Evolutionary conservation across 2,329 filamentous ascomycete species (phyloP).

Genomic region (Graphium sp.): DNA sequence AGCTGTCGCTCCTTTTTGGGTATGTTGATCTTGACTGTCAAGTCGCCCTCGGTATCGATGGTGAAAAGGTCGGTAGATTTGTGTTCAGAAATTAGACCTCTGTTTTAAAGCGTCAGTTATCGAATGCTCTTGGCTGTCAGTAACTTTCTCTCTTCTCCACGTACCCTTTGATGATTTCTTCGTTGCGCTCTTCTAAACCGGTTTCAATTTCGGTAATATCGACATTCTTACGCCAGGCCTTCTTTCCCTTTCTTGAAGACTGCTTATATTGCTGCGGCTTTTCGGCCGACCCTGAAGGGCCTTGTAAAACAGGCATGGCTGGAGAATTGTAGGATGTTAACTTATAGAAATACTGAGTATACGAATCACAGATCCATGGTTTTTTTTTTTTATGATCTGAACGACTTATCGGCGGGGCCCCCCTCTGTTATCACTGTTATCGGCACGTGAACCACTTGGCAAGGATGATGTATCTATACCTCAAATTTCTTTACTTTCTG

Average conservation of each 20-base stretch:
- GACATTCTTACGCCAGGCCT: conserved; percentile 97
- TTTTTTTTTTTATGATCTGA: neutral
- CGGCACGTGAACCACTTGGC: no score
- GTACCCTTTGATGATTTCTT: conserved; percentile 83
- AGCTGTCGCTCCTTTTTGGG: conserved; percentile 60
- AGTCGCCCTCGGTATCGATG: conserved; percentile 60
- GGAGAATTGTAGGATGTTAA: no score
- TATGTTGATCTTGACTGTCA: conserved; percentile 44
- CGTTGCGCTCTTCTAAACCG: conserved; percentile 69
- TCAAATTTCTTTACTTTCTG: no score
- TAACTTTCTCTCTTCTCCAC: no score
- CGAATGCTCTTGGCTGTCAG: no score
- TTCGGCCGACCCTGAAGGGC: conserved; percentile 28
- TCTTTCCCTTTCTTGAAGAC: conserved; percentile 91
- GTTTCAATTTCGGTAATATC: conserved; percentile 74
- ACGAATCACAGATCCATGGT: neutral
- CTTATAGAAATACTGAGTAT: neutral
- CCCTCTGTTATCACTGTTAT: no score
- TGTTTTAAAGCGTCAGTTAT: no score
- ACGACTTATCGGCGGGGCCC: no score
- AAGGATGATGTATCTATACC: no score
- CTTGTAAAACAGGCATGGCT: conserved; percentile 35
- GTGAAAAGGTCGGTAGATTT: conserved; percentile 70
- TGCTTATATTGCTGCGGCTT: conserved; percentile 74
- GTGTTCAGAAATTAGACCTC: conserved; percentile 75